Evolutionary conservation across 1,139 yeast genomes (phyloP).

Genomic region (Candida sp.): DNA sequence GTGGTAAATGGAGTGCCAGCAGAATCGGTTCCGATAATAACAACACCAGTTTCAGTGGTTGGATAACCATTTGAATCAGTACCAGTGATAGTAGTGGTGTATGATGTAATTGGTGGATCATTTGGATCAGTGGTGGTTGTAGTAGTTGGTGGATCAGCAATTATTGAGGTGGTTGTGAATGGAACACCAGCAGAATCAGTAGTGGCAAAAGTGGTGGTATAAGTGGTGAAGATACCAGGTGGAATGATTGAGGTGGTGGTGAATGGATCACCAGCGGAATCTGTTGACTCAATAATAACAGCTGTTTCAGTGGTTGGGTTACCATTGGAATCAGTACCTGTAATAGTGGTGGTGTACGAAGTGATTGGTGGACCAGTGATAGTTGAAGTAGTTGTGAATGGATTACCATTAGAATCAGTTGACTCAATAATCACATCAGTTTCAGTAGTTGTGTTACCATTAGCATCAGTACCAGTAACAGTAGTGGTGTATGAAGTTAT

Average conservation of each 20-base stretch:
- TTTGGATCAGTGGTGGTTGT: constrained; percentile 2
- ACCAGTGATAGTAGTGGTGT: constrained; percentile 14
- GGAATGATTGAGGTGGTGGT: neutral
- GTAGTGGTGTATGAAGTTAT: constrained; percentile 7
- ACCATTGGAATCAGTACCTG: constrained; percentile 15
- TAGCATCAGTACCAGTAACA: constrained; percentile 6
- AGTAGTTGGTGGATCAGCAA: constrained; percentile 4
- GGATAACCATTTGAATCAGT: constrained; percentile 11
- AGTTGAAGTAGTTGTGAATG: neutral
- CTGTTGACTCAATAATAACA: constrained; percentile 5
- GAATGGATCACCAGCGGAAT: neutral
- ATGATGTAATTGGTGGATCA: constrained; percentile 11
- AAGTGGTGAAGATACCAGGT: neutral
- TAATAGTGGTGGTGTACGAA: constrained; percentile 15
- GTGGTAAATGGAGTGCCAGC: constrained; percentile 8
- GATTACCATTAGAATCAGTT: neutral
- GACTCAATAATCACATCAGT: constrained; percentile 6
- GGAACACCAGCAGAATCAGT: neutral
- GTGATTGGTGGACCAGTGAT: constrained; percentile 8
- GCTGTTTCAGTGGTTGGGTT: constrained; percentile 12
- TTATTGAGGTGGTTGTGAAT: neutral
- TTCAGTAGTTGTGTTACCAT: constrained; percentile 4
- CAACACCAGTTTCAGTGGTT: constrained; percentile 11
- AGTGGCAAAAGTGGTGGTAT: constrained; percentile 1
- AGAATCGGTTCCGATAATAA: constrained; percentile 10